phyloP scores from a whole-genome alignment of 768 basidiomycete species.

The Kwoniella botswanensis region DNA sequence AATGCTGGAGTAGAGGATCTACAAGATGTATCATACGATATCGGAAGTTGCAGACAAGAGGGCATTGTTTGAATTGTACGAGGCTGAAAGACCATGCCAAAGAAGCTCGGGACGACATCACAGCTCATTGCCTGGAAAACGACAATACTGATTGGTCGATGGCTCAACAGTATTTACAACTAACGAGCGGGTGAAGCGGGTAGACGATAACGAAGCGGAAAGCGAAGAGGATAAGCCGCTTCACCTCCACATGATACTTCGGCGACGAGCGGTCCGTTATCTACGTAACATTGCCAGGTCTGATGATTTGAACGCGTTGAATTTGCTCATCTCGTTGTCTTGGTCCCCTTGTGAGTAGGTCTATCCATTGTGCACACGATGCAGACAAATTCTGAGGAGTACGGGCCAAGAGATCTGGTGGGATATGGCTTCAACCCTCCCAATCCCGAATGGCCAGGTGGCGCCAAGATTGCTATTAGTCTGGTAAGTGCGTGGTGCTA shows the following conservation, averaged over 20 bases:
- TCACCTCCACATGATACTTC: not conserved
- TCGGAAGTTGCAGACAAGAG: not conserved
- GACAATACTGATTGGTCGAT: no score
- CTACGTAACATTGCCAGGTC: not conserved
- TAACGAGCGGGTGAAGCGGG: not conserved
- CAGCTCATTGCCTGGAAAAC: no score
- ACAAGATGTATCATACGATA: not conserved
- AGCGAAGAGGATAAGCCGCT: not conserved
- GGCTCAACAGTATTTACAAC: not conserved
- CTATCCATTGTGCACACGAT: not conserved
- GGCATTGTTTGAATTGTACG: no score
- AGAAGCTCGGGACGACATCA: no score
- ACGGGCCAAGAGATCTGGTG: slow-evolving; percentile 38
- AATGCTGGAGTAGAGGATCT: no score
- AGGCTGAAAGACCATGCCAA: no score
- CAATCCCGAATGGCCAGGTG: slow-evolving; percentile 43
- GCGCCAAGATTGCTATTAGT: slow-evolving; percentile 48
- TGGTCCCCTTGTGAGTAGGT: no score
- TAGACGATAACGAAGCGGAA: not conserved
- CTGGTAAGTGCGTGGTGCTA: slow-evolving; percentile 34
- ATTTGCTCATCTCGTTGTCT: no score
- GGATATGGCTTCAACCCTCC: slow-evolving; percentile 39
- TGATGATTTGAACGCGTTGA: no score
- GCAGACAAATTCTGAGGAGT: slow-evolving; percentile 16
- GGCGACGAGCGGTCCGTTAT: not conserved